Base-by-base conservation (phyloP, 805 yeast genomes). In the Starmerella bombicola region DNA sequence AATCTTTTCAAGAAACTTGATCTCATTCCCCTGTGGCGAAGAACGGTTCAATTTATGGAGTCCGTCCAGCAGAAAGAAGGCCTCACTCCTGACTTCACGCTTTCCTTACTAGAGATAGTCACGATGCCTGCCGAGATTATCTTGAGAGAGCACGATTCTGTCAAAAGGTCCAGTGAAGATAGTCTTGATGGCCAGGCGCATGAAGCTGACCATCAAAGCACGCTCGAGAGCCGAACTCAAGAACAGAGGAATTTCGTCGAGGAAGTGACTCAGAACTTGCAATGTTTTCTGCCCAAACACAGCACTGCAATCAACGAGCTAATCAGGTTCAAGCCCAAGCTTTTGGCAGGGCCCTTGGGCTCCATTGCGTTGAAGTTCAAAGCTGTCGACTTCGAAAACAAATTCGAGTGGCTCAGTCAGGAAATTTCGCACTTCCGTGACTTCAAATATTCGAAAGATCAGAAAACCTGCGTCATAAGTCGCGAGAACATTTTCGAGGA, bases 401-500 rank as follows among this genome's bases (percentile, higher is more conserved):
- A 93, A 63, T 73, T 82, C 55, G 77, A 77, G 51, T 85, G 78
- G 60, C 88, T 91, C 56, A 81, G 76, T 50, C 71, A 88, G 36
- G 74, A 77, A 51, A 56, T 91, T 13, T 35, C 30, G 3, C 35
- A 30, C 20, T 39, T 38, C 12, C 39, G 31, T 28, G 20, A 24
- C 8, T 4, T 69, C 66, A 18, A 36, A 25, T 25, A 51, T 42
- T 40, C 63, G 65, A 10, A 68, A n/a, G 33, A 75, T n/a, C 55
- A 85, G 46, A 58, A 74, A 8, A 29, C 32, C 4, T 68, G 91
- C 15, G 72, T 71, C 22, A 78, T 91, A 17, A 74, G 85, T 39
- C 76, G 99, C 53, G 93, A 81, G 32, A 88, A 82, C 56, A 95
- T 91, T 2, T 88, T 91, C 55, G 67, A 84, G 55, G 97, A 88